Evolutionary conservation across 2,329 filamentous ascomycete species (phyloP), one percentile per base, ranked within the genome.

Genomic region (Talaromyces sp.): DNA sequence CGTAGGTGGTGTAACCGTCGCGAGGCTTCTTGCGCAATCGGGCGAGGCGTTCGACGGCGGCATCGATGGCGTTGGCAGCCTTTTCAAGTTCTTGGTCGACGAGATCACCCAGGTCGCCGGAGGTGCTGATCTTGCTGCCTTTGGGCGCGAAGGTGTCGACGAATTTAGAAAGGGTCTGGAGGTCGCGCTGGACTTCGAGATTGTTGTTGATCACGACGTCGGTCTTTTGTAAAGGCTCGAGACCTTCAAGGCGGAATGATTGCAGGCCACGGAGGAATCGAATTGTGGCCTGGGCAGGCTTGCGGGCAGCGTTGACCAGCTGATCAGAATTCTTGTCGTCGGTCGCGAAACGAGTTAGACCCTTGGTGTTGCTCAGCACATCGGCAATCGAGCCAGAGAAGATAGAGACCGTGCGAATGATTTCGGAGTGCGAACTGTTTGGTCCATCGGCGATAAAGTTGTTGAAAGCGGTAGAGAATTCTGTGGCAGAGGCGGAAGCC

Each of bases 141-240:
- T 91, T 93, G 0, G 93, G 93, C 1, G 93, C 91, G 70, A 98
- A 96, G 0, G 88, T 85, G 74, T 99, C 95, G 1, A 93, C 92
- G 57, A 96, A 82, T 80, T 96, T 97, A 76, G 92, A 96, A 67
- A 99, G 84, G 72, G 90, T 91, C 79, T 98, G 93, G 59, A 99
- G 82, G 69, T 96, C 92, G 77, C 96, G 89, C 75, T 97, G 91
- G 9, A 98, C 93, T 67, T 99, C 95, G 67, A 96, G 91, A 77
- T 96, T 98, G 82, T 90, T 93, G 79, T 95, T 96, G 80, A 99
- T 96, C 61, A 99, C 93, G 37, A 98, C 92, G 66, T 98, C 93
- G 2, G 92, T 96, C 86, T 96, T 96, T 75, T 96, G 91, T 66
- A 96, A 83, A 14, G 91, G 86, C 68, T 96, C 93, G 75, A 98